Base-by-base conservation (phyloP, 257 asterid species). In the Scutellaria minor region DNA sequence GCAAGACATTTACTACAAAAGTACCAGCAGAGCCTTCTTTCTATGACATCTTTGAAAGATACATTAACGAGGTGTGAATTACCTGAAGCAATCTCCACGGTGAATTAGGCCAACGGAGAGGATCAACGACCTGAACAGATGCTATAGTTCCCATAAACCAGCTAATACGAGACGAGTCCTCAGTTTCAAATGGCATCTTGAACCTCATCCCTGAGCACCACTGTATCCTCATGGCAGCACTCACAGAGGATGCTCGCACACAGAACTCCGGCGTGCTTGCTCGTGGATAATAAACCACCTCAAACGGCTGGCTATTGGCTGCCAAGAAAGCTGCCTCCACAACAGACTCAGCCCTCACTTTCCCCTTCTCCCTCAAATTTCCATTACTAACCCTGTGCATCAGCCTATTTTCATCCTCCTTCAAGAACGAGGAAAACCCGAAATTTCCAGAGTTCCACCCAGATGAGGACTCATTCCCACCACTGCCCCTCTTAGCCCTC, bases 11-110 rank as follows among this genome's bases (percentile, higher is more conserved):
- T 1, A 10, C 24, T n/a, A 53, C 18, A 53, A 48, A 2, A 48
- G 0, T 14, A n/a, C 27, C 7, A 52, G 7, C 4, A 15, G 37
- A 31, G 37, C 37, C 37, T 31, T 31, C 37, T 31, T 31, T 31
- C 37, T 4, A 31, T 31, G 37, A 31, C 37, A 31, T 31, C 37
- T 31, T 31, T 31, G 37, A 31, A 18, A 31, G 37, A 20, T 9
- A 18, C 35, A 47, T 40, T 65, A 39, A 65, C 12, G 61, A 54
- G 67, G 14, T 5, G 22, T n/a, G 45, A 39, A 31, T 68, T 72
- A 85, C 90, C 88, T 83, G 90, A 71, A 85, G 90, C 71, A 78
- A 46, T 54, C 83, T 75, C 90, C 90, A 85, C 0, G 80, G 83
- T 5, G 90, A 85, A 83, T 81, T 74, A 50, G 90, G 90, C 90